phyloP scores from a whole-genome alignment of 768 basidiomycete genomes.

The Mycena vulgaris region DNA sequence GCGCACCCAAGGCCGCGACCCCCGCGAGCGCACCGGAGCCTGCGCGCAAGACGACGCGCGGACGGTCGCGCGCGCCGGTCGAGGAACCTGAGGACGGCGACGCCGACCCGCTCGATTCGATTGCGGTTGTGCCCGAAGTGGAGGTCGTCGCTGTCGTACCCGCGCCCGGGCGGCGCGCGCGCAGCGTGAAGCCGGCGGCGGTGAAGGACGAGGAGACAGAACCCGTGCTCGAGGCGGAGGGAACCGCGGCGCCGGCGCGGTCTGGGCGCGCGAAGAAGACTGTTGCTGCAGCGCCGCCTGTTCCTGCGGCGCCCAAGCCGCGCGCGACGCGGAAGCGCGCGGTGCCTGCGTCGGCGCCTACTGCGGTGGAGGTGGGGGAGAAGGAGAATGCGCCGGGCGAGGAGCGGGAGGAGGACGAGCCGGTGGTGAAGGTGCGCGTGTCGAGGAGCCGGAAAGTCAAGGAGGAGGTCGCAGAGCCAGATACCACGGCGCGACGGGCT shows the following conservation, averaged over 20 bases:
- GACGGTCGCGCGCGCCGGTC: slow-evolving; percentile 32
- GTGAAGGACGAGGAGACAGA: slow-evolving; percentile 41
- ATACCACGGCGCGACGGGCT: slow-evolving; percentile 47
- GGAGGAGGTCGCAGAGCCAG: slow-evolving; percentile 37
- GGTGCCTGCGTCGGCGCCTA: slow-evolving; percentile 39
- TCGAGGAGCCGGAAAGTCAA: slow-evolving; percentile 52
- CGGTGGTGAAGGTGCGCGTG: slow-evolving; percentile 52
- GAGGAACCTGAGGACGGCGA: slow-evolving; percentile 38
- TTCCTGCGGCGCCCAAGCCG: slow-evolving; percentile 39
- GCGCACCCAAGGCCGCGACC: slow-evolving; percentile 22
- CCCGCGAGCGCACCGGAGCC: slow-evolving; percentile 37
- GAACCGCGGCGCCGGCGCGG: slow-evolving; percentile 10
- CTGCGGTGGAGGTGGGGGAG: slow-evolving; percentile 50
- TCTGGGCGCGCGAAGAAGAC: slow-evolving; percentile 35
- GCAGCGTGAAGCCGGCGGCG: slow-evolving; percentile 34
- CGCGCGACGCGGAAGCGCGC: slow-evolving; percentile 35
- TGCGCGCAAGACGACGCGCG: slow-evolving; percentile 38
- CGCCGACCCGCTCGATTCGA: slow-evolving; percentile 41
- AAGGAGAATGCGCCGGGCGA: slow-evolving; percentile 60
- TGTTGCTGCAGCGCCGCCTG: slow-evolving; percentile 28
- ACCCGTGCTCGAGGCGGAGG: slow-evolving; percentile 32
- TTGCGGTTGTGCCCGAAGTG: slow-evolving; percentile 29
- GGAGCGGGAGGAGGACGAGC: slow-evolving; percentile 41
- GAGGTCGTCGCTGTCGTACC: slow-evolving; percentile 41
- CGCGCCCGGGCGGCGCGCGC: slow-evolving; percentile 30